Evolutionary conservation across 179 eudicot genomes (phyloP).

Genomic region (Beta macrorhiza): DNA sequence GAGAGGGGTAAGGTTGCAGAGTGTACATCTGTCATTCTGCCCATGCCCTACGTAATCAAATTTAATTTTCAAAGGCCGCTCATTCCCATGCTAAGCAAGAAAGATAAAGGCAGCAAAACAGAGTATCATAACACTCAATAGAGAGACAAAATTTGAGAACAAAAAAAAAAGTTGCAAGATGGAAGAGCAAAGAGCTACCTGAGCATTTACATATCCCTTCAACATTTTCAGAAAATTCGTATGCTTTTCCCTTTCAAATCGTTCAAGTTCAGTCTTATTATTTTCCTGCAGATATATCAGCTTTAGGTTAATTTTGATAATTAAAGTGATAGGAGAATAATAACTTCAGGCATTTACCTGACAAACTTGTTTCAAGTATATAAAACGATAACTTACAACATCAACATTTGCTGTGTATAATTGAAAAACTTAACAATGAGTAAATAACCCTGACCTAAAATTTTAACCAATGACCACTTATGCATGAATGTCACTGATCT

Average conservation of each 20-base stretch:
- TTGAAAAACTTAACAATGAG: neutral
- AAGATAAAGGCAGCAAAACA: neutral
- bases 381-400: neutral
- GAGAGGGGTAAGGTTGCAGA: neutral
- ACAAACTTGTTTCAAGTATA: neutral
- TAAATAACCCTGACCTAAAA: neutral
- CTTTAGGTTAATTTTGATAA: neutral
- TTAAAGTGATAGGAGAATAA: neutral
- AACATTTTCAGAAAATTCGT: conserved; percentile 74
- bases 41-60: neutral
- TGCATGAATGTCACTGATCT: neutral
- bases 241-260: conserved; percentile 74
- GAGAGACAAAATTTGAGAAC: neutral
- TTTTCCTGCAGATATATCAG: conserved; percentile 67
- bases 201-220: conserved; percentile 85
- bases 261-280: conserved; percentile 65
- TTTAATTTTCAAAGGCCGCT: neutral
- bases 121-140: neutral
- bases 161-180: neutral
- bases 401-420: neutral
- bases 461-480: neutral
- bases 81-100: conserved; percentile 10
- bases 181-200: conserved; percentile 46
- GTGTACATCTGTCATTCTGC: neutral
- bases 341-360: neutral